These are phyloP conservation scores for Chloris gayana DNA, from an alignment of 176 grass and related monocot genomes.

Conservation along the genomic window DNA sequence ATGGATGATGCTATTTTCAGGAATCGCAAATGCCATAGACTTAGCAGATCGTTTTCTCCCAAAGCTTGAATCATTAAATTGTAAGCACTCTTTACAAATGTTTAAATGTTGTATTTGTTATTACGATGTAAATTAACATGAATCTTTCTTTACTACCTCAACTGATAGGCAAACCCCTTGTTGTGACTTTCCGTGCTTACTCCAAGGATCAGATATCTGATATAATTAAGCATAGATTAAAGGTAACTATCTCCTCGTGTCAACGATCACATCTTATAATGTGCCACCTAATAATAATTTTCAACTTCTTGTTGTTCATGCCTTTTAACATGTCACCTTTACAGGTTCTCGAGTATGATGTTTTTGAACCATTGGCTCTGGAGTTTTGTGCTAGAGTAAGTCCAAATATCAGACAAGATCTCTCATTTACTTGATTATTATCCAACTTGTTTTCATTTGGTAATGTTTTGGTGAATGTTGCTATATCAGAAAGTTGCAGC, in stretches of 20 bases:
- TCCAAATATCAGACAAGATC: slow-evolving; percentile 12
- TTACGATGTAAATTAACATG: slow-evolving; percentile 10
- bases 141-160: slow-evolving; percentile 17
- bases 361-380: slow-evolving; percentile 78
- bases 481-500: slow-evolving; percentile 84
- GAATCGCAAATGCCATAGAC: slow-evolving; percentile 96
- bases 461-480: slow-evolving; percentile 29
- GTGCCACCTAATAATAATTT: background rate
- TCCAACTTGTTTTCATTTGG: slow-evolving; percentile 9
- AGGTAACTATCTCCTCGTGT: slow-evolving; percentile 39
- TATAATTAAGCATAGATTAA: slow-evolving; percentile 84
- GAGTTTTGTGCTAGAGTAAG: slow-evolving; percentile 97
- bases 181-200: slow-evolving; percentile 87
- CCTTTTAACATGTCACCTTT: slow-evolving; percentile 29
- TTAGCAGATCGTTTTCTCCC: slow-evolving; percentile 92
- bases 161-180: slow-evolving; percentile 79
- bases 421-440: background rate
- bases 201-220: slow-evolving; percentile 89
- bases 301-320: slow-evolving; percentile 15
- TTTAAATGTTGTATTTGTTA: slow-evolving; percentile 29
- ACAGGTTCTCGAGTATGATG: slow-evolving; percentile 80
- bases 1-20: slow-evolving; percentile 42
- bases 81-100: slow-evolving; percentile 47
- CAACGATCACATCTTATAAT: background rate
- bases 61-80: slow-evolving; percentile 92